Conservation (phyloP, 169 alveolate genomes). For the Plasmodium vinckei region DNA sequence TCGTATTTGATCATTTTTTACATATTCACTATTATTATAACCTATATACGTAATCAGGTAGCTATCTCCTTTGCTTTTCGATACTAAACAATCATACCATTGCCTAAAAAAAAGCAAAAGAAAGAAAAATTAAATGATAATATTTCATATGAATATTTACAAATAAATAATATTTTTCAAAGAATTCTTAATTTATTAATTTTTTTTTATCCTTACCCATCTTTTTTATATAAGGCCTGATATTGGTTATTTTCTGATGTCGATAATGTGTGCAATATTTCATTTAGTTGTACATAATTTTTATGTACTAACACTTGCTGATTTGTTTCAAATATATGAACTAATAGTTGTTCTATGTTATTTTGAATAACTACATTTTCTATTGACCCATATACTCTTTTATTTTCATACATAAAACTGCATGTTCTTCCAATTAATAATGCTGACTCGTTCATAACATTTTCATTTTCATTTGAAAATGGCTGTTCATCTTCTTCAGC, state of each 20-base stretch:
- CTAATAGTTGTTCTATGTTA: conserved; percentile 27
- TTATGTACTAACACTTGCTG: conserved; percentile 26
- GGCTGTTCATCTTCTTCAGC: conserved; percentile 16
- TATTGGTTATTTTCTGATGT: conserved; percentile 36
- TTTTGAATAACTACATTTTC: conserved; percentile 42
- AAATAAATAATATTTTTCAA: too few species aligned
- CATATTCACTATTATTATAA: conserved; percentile 84
- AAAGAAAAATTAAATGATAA: neutral
- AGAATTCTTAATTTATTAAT: too few species aligned
- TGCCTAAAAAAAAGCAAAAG: conserved; percentile 53
- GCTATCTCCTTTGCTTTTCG: conserved; percentile 79
- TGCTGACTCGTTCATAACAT: conserved; percentile 25
- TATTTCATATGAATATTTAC: neutral
- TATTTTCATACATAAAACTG: conserved; percentile 50
- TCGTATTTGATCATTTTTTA: conserved; percentile 80
- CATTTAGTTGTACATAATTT: conserved; percentile 55
- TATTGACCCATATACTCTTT: conserved; percentile 44
- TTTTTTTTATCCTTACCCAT: conserved; percentile 30
- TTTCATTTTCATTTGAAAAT: neutral
- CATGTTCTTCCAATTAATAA: conserved; percentile 65
- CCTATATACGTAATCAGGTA: conserved; percentile 83
- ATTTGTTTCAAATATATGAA: conserved; percentile 36
- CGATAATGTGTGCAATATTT: conserved; percentile 24
- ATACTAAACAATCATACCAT: conserved; percentile 84
- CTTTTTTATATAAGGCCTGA: conserved; percentile 66